phyloP scores from a whole-genome alignment of 306 rosid genomes.

The Datisca glomerata region DNA sequence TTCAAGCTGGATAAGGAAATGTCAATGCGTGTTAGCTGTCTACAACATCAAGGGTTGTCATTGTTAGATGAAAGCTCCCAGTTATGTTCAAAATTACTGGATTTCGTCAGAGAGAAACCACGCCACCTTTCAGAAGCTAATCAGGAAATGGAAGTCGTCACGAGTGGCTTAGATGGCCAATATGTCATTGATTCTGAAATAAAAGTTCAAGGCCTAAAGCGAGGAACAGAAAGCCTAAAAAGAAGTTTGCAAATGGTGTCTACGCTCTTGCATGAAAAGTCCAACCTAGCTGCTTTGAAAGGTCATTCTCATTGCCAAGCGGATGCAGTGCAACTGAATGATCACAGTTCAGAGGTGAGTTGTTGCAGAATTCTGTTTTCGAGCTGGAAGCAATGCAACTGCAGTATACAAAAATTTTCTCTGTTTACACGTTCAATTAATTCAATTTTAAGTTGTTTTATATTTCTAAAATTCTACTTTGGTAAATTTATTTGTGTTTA shows the following conservation, averaged over 20 bases:
- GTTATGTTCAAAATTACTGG: slow-evolving; percentile 57
- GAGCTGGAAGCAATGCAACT: too few species aligned
- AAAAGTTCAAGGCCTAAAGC: slow-evolving; percentile 79
- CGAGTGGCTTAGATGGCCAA: slow-evolving; percentile 48
- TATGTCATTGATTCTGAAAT: slow-evolving; percentile 64
- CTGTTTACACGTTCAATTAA: too few species aligned
- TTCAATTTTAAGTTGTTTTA: too few species aligned
- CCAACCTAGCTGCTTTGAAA: slow-evolving; percentile 35
- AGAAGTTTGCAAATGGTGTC: slow-evolving; percentile 76
- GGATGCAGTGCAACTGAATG: slow-evolving; percentile 29
- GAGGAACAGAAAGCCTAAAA: slow-evolving; percentile 55
- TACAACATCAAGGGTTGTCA: slow-evolving; percentile 72
- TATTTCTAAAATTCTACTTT: too few species aligned
- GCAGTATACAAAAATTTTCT: too few species aligned
- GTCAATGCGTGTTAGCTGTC: slow-evolving; percentile 46
- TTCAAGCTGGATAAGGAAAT: slow-evolving; percentile 72
- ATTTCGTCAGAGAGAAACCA: slow-evolving; percentile 42
- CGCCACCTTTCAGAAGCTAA: slow-evolving; percentile 26
- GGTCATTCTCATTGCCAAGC: slow-evolving; percentile 22
- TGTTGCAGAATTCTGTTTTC: too few species aligned
- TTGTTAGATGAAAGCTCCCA: slow-evolving; percentile 62
- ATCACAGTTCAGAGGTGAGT: slow-evolving; percentile 55
- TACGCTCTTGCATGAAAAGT: slow-evolving; percentile 55
- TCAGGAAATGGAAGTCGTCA: slow-evolving; percentile 22
- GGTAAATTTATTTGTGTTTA: too few species aligned